Base-by-base conservation (phyloP, 441 rosid genomes). In the Isatis lusitanica region DNA sequence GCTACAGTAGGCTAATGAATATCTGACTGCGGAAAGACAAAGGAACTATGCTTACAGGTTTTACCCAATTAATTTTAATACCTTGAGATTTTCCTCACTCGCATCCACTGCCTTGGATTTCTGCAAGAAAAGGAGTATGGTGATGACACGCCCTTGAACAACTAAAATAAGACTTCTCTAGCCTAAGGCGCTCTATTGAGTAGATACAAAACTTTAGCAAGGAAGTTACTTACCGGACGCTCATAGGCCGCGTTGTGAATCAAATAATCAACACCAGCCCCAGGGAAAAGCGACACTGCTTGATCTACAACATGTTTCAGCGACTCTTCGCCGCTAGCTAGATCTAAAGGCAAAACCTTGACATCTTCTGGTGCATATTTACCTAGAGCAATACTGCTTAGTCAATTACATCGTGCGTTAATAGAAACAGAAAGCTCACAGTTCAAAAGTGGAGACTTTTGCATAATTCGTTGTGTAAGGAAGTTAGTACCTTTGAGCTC, bases 221-320 rank as follows among this genome's bases (percentile, higher is more conserved):
- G 11, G 17, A 13, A 24, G 15, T 42, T 63, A 55, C 90, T 84
- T 74, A 94, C 97, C 2, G 96, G 97, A 56, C 96, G 96, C 83
- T 91, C 97, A 77, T 74, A 90, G 56, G 98, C 98, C 28, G 97
- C 98, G 53, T 94, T 94, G 61, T 94, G 97, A 55, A 91, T 70
- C 97, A 94, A 82, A 75, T 84, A 86, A 76, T 94, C 87, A 77
- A 94, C 85, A 58, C 97, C 95, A 66, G 78, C 73, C 44, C 80
- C 90, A 64, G 88, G 58, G 67, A 90, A 94, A 68, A 80, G 84
- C 26, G 83, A 84, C 59, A 88, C 88, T 10, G 96, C 96, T 80
- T 82, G 80, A 70, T 88, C 87, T 36, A 90, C 97, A 9, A 82
- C 91, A 74, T 70, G 83, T 74, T 65, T 83, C 39, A 94, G 92